A percentile compares a stretch with the other conserved stretches of the same genome.
Evolutionary conservation across 2,329 filamentous ascomycete genomes (phyloP).

Genomic region (Epichloe elymi): DNA sequence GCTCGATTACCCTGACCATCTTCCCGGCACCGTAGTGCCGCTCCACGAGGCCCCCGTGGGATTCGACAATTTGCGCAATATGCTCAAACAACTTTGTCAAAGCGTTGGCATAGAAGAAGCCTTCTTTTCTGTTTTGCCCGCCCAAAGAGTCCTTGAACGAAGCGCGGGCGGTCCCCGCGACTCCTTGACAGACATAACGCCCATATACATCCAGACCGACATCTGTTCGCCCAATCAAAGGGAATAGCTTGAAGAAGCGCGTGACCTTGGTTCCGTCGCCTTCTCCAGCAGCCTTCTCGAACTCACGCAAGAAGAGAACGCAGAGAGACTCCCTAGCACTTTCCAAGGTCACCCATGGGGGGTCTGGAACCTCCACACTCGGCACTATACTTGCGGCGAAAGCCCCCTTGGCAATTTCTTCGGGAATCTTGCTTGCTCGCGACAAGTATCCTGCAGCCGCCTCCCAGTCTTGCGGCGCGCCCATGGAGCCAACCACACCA

Average conservation of each 20-base stretch:
- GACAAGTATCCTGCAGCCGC: slow-evolving; percentile 83
- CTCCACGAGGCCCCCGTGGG: slow-evolving; percentile 81
- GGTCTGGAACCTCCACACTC: slow-evolving; percentile 87
- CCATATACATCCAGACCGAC: slow-evolving; percentile 92
- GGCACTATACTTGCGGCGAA: slow-evolving; percentile 92
- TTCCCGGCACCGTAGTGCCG: slow-evolving; percentile 84
- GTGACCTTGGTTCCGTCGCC: slow-evolving; percentile 85
- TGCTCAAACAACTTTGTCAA: slow-evolving; percentile 92
- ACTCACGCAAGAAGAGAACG: slow-evolving; percentile 81
- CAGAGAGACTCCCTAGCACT: slow-evolving; percentile 82
- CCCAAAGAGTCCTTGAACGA: slow-evolving; percentile 61
- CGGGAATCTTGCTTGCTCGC: slow-evolving; percentile 68
- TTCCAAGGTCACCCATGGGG: slow-evolving; percentile 76
- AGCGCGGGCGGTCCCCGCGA: slow-evolving; percentile 68
- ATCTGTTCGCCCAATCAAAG: slow-evolving; percentile 77
- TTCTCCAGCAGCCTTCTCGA: slow-evolving; percentile 79
- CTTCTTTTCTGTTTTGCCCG: slow-evolving; percentile 42
- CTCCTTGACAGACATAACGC: slow-evolving; percentile 88
- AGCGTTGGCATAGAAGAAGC: slow-evolving; percentile 82
- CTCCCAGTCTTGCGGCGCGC: slow-evolving; percentile 96
- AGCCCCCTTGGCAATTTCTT: slow-evolving; percentile 64
- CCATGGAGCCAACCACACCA: slow-evolving; percentile 91
- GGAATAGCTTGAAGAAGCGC: slow-evolving; percentile 95
- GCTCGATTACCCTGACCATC: slow-evolving; percentile 90
- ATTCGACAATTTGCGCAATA: slow-evolving; percentile 91